Conservation (phyloP, 345 rosid genomes). For the Ailanthus altissimus region DNA sequence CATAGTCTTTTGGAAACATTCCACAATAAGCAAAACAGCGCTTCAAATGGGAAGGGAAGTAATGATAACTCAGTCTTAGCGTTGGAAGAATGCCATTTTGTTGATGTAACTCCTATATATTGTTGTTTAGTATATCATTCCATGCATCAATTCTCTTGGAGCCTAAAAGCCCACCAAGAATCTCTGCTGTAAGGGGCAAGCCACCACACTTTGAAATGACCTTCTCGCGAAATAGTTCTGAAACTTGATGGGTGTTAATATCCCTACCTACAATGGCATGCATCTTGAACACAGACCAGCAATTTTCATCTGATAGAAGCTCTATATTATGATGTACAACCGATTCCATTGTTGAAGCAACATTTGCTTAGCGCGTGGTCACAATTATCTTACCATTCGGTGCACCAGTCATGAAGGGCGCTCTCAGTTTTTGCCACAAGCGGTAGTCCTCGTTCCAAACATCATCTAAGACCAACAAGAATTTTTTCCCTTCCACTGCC, state of each 20-base stretch:
- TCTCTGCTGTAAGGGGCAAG: not conserved
- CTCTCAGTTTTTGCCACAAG: not conserved
- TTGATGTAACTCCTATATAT: not conserved
- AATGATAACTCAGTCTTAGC: not conserved
- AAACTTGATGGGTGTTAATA: not conserved
- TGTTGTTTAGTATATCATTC: not conserved
- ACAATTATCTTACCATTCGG: not conserved
- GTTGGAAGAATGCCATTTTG: not conserved
- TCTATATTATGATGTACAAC: not conserved
- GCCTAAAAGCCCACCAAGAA: not conserved
- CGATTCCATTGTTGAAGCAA: not conserved
- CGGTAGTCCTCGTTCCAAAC: not conserved
- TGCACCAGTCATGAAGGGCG: not conserved
- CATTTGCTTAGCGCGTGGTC: not conserved
- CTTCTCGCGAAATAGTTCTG: not conserved
- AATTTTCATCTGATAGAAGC: not conserved
- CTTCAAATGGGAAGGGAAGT: conserved; percentile 2
- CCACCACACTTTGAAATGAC: not conserved
- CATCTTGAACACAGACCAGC: not conserved
- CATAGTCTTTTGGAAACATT: not conserved
- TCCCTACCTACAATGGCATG: not conserved
- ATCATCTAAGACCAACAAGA: conserved; percentile 8
- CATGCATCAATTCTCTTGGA: not conserved
- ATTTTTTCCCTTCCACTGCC: not conserved
- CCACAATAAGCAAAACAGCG: conserved; percentile 6